Base-by-base conservation (phyloP, 371 early-diverging fungal species). In the Phascolomyces articulosus region DNA sequence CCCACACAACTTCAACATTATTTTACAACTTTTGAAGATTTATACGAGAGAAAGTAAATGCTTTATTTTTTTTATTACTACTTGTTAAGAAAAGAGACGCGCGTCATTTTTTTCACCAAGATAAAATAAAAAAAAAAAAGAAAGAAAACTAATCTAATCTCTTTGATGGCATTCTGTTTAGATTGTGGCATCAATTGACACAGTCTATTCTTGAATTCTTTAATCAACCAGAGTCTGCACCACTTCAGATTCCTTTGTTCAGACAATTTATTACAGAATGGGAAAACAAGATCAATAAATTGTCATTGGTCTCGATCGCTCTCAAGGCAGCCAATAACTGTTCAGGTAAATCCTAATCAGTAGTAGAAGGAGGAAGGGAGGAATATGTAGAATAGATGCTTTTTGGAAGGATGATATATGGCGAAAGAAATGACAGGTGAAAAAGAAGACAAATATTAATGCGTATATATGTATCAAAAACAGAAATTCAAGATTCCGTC, bases 101-200 rank as follows among this genome's bases (percentile, higher is more conserved):
- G 20, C 41, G 38, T 40, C n/a, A 47, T 41, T 65, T 41, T 23
- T 63, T 48, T 31, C 8, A 20, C 16, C 16, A 34, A 11, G 34
- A 34, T 0, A 34, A 0, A 34, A 11, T 11, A 34, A 34, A 34
- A 11, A 34, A 34, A 34, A 11, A 34, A 34, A 34, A 34, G 6
- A 11, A 44, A 16, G 15, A 16, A n/a, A 16, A 16, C 44, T 44
- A 44, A 44, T 44, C 44, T 44, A 44, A 16, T 18, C 18, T 20
- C 62, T 55, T 15, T 59, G 53, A 41, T n/a, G n/a, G n/a, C n/a
- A n/a, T n/a, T n/a, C n/a, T n/a, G n/a, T 20, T 31, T 55, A 96
- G 97, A 75, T 84, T 98, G 55, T 98, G 98, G 98, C 99, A 98
- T 78, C 99, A 98, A 73, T 85, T 98, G 65, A 98, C 98, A 24